These are phyloP conservation scores for Balakata baccata DNA, from an alignment of 345 rosid genomes.

Conservation along the genomic window DNA sequence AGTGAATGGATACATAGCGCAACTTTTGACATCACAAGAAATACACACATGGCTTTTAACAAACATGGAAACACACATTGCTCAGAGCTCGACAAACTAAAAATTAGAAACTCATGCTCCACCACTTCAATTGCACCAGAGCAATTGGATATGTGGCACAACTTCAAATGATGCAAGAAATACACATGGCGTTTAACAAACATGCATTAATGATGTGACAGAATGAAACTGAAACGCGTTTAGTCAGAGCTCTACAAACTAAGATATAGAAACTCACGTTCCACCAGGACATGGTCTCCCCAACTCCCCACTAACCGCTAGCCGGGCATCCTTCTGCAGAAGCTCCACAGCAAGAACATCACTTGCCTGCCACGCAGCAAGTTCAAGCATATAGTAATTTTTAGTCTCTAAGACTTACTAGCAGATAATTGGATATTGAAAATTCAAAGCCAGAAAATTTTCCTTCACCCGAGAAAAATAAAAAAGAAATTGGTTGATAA, in stretches of 20 bases:
- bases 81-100: too few relatives aligned
- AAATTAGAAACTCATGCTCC: too few relatives aligned
- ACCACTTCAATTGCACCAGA: too few relatives aligned
- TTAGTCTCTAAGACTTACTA: constrained; percentile 1
- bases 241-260: not conserved
- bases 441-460: too few relatives aligned
- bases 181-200: not conserved
- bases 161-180: constrained; percentile 2
- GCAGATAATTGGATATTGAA: not conserved
- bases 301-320: constrained; percentile 75
- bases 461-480: not conserved
- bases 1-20: too few relatives aligned
- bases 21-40: too few relatives aligned
- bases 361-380: constrained; percentile 64
- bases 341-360: constrained; percentile 98
- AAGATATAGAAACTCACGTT: constrained; percentile 50
- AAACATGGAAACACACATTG: too few relatives aligned
- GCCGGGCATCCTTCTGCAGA: constrained; percentile 86
- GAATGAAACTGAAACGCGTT: not conserved
- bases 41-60: too few relatives aligned
- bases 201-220: constrained; percentile 1
- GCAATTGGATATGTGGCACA: too few relatives aligned
- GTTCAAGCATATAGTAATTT: constrained; percentile 14
- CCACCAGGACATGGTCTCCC: constrained; percentile 91
- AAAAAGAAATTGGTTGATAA: constrained; percentile 8